A percentile compares a stretch with the other conserved stretches of the same genome.
phyloP scores from a whole-genome alignment of 495 filamentous ascomycete genomes.

The Penicillium coprophilum region DNA sequence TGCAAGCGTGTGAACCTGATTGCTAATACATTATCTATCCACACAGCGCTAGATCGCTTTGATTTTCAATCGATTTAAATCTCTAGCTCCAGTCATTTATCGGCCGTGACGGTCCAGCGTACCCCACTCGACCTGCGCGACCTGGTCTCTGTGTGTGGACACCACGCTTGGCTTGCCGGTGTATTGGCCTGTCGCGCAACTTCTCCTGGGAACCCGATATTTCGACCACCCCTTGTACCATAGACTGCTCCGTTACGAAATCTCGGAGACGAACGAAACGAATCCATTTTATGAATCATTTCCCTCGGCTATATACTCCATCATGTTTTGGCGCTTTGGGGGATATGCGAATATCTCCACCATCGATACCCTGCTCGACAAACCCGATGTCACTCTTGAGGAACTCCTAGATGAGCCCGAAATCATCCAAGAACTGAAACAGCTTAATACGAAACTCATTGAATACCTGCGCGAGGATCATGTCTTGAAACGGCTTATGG shows the following conservation, averaged over 20 bases:
- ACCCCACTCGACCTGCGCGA: slow-evolving; percentile 15
- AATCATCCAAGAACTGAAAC: slow-evolving; percentile 94
- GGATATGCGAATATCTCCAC: slow-evolving; percentile 96
- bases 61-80: slow-evolving; percentile 12
- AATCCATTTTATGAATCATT: slow-evolving; percentile 43
- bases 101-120: slow-evolving; percentile 5
- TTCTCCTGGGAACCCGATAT: slow-evolving; percentile 11
- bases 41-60: slow-evolving; percentile 40
- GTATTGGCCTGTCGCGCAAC: slow-evolving; percentile 23
- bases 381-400: slow-evolving; percentile 89
- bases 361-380: slow-evolving; percentile 94
- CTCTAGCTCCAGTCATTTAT: slow-evolving; percentile 1
- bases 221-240: slow-evolving; percentile 28
- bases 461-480: slow-evolving; percentile 89
- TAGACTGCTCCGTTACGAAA: slow-evolving; percentile 33
- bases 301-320: slow-evolving; percentile 51
- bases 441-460: slow-evolving; percentile 96
- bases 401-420: slow-evolving; percentile 95
- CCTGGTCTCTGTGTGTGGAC: slow-evolving; percentile 23
- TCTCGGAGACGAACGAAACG: slow-evolving; percentile 28
- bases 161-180: slow-evolving; percentile 16
- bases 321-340: slow-evolving; percentile 98
- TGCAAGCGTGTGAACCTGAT: slow-evolving; percentile 21
- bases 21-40: slow-evolving; percentile 26
- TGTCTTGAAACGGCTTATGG: slow-evolving; percentile 81